Percentiles rank a stretch among this genome's conserved stretches.
phyloP scores from a whole-genome alignment of 2,329 filamentous ascomycete genomes.

The Colletotrichum lentis region DNA sequence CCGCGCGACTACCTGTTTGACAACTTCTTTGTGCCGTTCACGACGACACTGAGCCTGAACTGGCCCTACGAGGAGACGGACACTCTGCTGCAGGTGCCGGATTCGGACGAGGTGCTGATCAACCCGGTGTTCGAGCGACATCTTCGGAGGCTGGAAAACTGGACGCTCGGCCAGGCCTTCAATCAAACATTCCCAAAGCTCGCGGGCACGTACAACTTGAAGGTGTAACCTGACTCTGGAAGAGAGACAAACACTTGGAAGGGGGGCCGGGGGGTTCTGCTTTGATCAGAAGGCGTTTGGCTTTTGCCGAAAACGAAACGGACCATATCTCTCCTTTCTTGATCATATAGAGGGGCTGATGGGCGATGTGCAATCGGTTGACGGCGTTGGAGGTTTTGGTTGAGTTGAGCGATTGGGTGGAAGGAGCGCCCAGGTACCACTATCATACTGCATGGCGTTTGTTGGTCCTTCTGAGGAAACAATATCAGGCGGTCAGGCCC shows the following conservation, averaged over 20 bases:
- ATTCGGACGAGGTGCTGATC: slow-evolving; percentile 74
- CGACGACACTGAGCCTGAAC: slow-evolving; percentile 76
- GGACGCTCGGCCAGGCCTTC: slow-evolving; percentile 79
- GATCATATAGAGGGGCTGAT: not conserved
- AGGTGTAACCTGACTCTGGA: slow-evolving; percentile 34
- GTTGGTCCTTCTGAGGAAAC: not conserved
- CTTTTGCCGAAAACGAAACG: too few relatives aligned
- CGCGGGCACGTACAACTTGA: slow-evolving; percentile 53
- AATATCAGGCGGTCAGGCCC: not conserved
- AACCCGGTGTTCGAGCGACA: slow-evolving; percentile 89
- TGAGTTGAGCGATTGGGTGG: not conserved
- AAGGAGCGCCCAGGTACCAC: not conserved
- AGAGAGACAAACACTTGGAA: too few relatives aligned
- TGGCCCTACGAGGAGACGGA: slow-evolving; percentile 84
- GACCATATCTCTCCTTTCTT: not conserved
- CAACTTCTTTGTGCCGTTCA: slow-evolving; percentile 85
- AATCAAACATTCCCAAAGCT: slow-evolving; percentile 69
- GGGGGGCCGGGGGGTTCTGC: too few relatives aligned
- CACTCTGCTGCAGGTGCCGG: slow-evolving; percentile 67
- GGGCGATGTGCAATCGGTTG: not conserved
- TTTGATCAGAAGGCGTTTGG: not conserved
- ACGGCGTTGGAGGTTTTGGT: not conserved
- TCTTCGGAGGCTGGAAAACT: slow-evolving; percentile 77
- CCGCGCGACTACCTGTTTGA: slow-evolving; percentile 70
- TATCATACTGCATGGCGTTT: not conserved